These are phyloP conservation scores for Saccharum officinarum DNA, from an alignment of 176 grass and related monocot genomes.

Conservation along the genomic window DNA sequence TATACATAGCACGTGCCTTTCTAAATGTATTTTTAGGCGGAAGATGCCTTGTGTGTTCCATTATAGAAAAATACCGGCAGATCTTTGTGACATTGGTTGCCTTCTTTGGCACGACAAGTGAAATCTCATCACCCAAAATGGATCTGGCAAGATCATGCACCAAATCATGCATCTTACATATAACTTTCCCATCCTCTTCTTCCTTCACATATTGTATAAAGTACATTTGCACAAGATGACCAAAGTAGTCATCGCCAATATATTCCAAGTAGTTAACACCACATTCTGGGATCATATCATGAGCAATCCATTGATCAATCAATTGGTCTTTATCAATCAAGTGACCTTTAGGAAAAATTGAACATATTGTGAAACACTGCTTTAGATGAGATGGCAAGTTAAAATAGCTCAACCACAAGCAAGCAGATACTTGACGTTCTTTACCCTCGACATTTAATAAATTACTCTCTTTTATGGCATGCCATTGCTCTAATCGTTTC, in stretches of 20 bases:
- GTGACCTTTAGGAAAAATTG: conserved; percentile 14
- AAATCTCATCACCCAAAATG: background rate
- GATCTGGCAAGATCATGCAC: conserved; percentile 17
- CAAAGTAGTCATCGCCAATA: background rate
- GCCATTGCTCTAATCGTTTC: conserved; percentile 22
- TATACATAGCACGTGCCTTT: conserved; percentile 24
- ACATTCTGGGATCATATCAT: background rate
- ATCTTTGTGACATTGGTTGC: background rate
- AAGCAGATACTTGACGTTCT: background rate
- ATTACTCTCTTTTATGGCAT: conserved; percentile 22
- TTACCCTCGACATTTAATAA: background rate
- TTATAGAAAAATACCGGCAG: conserved; percentile 5
- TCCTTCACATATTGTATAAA: conserved; percentile 24
- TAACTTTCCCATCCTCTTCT: background rate
- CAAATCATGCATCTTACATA: conserved; percentile 8
- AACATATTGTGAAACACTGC: conserved; percentile 24
- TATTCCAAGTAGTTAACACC: background rate
- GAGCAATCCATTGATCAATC: conserved; percentile 44
- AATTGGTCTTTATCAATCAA: background rate
- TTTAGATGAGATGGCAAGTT: background rate
- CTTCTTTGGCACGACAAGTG: no score
- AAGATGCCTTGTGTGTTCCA: background rate
- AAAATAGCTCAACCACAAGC: conserved; percentile 33
- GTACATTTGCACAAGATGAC: conserved; percentile 17
- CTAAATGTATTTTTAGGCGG: background rate